phyloP scores from a whole-genome alignment of 2,329 filamentous ascomycete genomes.

The Ciborinia camelliae region DNA sequence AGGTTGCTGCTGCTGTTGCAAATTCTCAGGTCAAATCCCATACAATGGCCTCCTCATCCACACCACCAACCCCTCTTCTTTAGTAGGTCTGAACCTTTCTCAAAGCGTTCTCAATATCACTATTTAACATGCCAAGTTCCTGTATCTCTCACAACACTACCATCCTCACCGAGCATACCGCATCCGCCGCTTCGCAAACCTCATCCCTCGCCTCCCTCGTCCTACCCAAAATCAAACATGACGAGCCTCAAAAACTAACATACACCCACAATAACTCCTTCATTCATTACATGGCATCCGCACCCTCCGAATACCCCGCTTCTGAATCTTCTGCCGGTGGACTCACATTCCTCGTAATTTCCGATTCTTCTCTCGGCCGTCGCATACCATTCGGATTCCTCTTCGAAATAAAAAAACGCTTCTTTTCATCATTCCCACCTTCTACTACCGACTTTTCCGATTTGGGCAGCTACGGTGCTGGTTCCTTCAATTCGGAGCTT shows the following conservation, averaged over 20 bases:
- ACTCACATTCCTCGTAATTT: slow-evolving; percentile 88
- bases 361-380: slow-evolving; percentile 74
- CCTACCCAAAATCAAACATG: slow-evolving; percentile 89
- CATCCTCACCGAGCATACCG: slow-evolving; percentile 89
- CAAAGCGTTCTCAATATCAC: not conserved
- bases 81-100: slow-evolving; percentile 53
- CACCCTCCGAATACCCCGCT: slow-evolving; percentile 61
- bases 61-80: slow-evolving; percentile 63
- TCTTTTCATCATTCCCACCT: slow-evolving; percentile 67
- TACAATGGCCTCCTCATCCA: slow-evolving; percentile 70
- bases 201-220: slow-evolving; percentile 88
- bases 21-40: not conserved
- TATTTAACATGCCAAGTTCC: slow-evolving; percentile 52
- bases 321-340: slow-evolving; percentile 65
- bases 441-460: slow-evolving; percentile 67
- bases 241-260: slow-evolving; percentile 78
- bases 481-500: slow-evolving; percentile 77
- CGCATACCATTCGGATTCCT: slow-evolving; percentile 92
- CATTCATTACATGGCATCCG: slow-evolving; percentile 92
- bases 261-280: slow-evolving; percentile 89
- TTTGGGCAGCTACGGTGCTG: slow-evolving; percentile 86
- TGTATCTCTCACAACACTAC: slow-evolving; percentile 94
- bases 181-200: slow-evolving; percentile 76
- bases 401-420: slow-evolving; percentile 83
- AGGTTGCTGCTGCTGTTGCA: too few relatives aligned